Evolutionary conservation across 805 yeast species (phyloP).

Genomic region (Yamadazyma takamatsuzukensis): DNA sequence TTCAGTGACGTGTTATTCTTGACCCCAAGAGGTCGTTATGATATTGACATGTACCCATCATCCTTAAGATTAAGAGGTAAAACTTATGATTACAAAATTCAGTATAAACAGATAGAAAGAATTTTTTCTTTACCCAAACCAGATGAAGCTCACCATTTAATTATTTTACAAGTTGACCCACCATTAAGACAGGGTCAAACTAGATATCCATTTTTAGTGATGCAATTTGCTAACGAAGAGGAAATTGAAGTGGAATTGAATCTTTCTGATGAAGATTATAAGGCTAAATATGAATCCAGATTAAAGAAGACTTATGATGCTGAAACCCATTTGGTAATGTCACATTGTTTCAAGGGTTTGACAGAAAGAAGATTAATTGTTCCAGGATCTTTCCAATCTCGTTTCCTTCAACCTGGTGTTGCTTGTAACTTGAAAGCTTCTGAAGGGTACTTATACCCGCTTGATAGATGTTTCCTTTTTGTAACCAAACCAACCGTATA

Average conservation of each 20-base stretch:
- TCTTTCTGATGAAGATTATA: constrained; percentile 76
- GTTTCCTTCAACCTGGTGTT: constrained; percentile 78
- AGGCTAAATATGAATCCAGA: constrained; percentile 68
- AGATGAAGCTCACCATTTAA: constrained; percentile 85
- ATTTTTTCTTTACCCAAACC: constrained; percentile 91
- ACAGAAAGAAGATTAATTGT: constrained; percentile 80
- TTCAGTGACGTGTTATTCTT: constrained; percentile 87
- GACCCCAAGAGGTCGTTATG: constrained; percentile 98
- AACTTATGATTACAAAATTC: constrained; percentile 95
- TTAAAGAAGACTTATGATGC: constrained; percentile 76
- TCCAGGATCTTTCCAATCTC: constrained; percentile 78
- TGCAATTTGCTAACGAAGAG: constrained; percentile 88
- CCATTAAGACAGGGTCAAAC: constrained; percentile 99
- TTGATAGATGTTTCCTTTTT: constrained; percentile 86
- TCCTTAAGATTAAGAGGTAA: constrained; percentile 93
- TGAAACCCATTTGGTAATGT: constrained; percentile 79
- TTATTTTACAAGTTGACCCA: constrained; percentile 90
- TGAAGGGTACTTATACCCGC: constrained; percentile 90
- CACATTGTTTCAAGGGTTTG: constrained; percentile 85
- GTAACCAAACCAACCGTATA: constrained; percentile 92
- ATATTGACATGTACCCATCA: constrained; percentile 85
- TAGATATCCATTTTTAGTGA: constrained; percentile 84
- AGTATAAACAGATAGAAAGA: constrained; percentile 84
- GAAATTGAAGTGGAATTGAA: constrained; percentile 88
- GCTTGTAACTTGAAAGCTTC: constrained; percentile 91